Percentiles rank a stretch among this genome's conserved stretches.
Conservation (phyloP, 164 flowering plant species). For the Tetrastigma voinierianum region DNA sequence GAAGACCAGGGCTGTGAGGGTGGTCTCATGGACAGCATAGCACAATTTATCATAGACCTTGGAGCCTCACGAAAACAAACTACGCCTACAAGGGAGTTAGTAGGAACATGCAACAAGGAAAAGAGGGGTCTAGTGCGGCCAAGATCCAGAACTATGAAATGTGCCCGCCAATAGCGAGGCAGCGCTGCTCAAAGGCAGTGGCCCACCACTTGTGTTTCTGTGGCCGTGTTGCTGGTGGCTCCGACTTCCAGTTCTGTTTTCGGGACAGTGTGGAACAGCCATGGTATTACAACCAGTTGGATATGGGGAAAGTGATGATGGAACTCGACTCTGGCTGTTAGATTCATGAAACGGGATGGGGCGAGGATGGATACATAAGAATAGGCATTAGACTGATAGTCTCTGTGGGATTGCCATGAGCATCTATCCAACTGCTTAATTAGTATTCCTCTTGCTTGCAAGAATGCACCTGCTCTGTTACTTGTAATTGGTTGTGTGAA, state of each 20-base stretch:
- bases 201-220: conserved; percentile 31
- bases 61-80: conserved; percentile 14
- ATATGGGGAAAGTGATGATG: no score
- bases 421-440: no score
- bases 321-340: no score
- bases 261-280: conserved; percentile 34
- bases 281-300: no score
- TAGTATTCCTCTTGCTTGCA: no score
- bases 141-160: conserved; percentile 16
- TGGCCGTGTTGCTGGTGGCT: conserved; percentile 23
- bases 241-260: conserved; percentile 27
- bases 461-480: no score
- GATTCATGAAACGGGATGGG: no score
- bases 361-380: no score
- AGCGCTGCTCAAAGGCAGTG: conserved; percentile 12
- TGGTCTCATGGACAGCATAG: conserved; percentile 18
- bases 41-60: conserved; percentile 13
- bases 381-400: no score
- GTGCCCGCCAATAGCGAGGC: conserved; percentile 20
- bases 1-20: conserved; percentile 21
- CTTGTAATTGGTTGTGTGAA: no score
- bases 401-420: no score
- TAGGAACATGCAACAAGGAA: not conserved
- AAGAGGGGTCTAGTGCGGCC: not conserved
- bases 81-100: conserved; percentile 15